These are phyloP conservation scores for Perkinsus chesapeaki DNA, from an alignment of 169 alveolate species.

Conservation along the genomic window DNA sequence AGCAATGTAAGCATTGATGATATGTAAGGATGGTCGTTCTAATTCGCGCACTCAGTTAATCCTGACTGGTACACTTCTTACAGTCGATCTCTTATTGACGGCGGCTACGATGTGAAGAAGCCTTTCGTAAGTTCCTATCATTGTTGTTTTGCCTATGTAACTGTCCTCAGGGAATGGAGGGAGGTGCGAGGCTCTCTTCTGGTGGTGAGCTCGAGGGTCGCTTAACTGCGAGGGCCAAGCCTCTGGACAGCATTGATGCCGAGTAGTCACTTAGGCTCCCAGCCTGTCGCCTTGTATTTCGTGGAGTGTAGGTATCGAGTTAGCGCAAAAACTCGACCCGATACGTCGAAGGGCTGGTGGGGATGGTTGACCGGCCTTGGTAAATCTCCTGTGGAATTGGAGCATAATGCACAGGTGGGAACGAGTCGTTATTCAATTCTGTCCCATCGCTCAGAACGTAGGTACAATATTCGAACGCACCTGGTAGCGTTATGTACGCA, in stretches of 20 bases:
- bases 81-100: not conserved
- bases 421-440: not conserved
- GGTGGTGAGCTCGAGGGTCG: not conserved
- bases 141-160: not conserved
- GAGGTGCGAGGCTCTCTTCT: not conserved
- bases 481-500: not conserved
- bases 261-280: not conserved
- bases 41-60: not conserved
- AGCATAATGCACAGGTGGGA: not conserved
- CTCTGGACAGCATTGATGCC: not conserved
- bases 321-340: not conserved
- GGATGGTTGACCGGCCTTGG: not conserved
- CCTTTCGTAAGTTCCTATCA: not conserved
- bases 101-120: not conserved
- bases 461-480: not conserved
- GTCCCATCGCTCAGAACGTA: not conserved
- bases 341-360: not conserved
- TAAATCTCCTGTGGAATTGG: not conserved
- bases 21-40: not conserved
- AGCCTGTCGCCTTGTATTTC: not conserved
- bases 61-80: not conserved
- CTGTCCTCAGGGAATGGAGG: not conserved
- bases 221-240: not conserved
- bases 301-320: not conserved
- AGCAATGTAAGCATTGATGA: not conserved